phyloP scores from a whole-genome alignment of 1,139 yeast species.

The Suhomyces ambrosiae region DNA sequence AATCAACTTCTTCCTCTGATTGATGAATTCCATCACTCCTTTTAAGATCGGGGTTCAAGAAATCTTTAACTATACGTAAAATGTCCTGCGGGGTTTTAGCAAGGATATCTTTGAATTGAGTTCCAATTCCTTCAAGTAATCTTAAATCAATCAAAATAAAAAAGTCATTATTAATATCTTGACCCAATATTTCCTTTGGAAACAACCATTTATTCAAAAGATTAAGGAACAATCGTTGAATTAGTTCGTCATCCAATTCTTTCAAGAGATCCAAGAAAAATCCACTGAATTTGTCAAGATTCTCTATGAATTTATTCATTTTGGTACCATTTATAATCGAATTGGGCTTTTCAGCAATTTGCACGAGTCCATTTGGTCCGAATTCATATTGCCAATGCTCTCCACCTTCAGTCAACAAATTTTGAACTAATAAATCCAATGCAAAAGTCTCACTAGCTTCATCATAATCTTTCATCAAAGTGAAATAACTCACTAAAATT shows the following conservation, averaged over 20 bases:
- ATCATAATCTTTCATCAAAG: slow-evolving; percentile 32
- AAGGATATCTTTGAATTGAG: slow-evolving; percentile 59
- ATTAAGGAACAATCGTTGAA: slow-evolving; percentile 51
- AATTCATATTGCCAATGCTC: slow-evolving; percentile 53
- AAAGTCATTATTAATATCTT: slow-evolving; percentile 25
- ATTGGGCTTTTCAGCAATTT: slow-evolving; percentile 36
- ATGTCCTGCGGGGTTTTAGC: slow-evolving; percentile 65
- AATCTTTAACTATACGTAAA: slow-evolving; percentile 54
- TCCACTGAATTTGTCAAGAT: slow-evolving; percentile 55
- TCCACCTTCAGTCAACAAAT: slow-evolving; percentile 46
- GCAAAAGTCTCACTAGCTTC: slow-evolving; percentile 24
- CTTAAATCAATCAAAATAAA: slow-evolving; percentile 61
- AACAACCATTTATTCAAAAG: slow-evolving; percentile 59
- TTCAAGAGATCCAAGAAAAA: slow-evolving; percentile 50
- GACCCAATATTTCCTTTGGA: slow-evolving; percentile 25
- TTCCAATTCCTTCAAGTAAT: slow-evolving; percentile 64
- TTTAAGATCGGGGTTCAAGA: slow-evolving; percentile 29
- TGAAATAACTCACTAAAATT: slow-evolving; percentile 51
- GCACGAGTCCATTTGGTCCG: slow-evolving; percentile 59
- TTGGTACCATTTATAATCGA: slow-evolving; percentile 16
- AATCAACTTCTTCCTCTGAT: slow-evolving; percentile 33
- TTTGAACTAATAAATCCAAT: slow-evolving; percentile 43
- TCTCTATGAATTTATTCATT: slow-evolving; percentile 37
- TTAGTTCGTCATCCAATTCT: slow-evolving; percentile 49
- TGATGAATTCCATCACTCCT: slow-evolving; percentile 5